Percentiles rank a stretch among this genome's conserved stretches.
phyloP scores from a whole-genome alignment of 208 protist genomes.

The Trypanosoma avium region DNA sequence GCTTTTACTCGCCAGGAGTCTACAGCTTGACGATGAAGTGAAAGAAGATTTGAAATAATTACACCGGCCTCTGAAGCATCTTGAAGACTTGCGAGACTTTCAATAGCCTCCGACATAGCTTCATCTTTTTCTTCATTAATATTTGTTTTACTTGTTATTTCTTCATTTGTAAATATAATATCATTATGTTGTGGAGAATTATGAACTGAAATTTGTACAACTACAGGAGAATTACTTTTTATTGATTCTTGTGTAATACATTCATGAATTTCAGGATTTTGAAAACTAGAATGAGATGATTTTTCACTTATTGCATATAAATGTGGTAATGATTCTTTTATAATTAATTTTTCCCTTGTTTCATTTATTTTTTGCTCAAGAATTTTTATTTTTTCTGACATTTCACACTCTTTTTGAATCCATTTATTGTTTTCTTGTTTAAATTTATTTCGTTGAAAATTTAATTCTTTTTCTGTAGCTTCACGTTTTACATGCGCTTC shows the following conservation, averaged over 20 bases:
- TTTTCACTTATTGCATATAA: neutral
- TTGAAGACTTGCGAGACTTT: conserved; percentile 6
- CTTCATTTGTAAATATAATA: neutral
- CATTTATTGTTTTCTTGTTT: neutral
- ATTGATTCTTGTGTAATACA: neutral
- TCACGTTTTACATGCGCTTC: neutral
- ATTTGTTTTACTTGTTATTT: neutral
- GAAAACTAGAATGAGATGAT: neutral
- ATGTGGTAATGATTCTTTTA: no score
- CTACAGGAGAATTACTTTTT: neutral
- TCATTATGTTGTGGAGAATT: neutral
- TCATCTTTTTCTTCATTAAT: neutral
- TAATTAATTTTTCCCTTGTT: neutral
- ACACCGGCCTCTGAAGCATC: conserved; percentile 19
- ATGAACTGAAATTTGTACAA: neutral
- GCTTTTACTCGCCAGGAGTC: conserved; percentile 1
- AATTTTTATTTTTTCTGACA: neutral
- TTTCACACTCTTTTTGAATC: neutral
- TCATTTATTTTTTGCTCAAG: neutral
- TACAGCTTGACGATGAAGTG: conserved; percentile 19
- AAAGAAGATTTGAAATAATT: conserved; percentile 21
- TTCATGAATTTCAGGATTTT: neutral
- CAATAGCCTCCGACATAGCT: conserved; percentile 9
- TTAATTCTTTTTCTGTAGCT: neutral
- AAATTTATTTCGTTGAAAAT: neutral